These are phyloP conservation scores for Heimioporus sp. DNA, from an alignment of 768 basidiomycete genomes.

Conservation along the genomic window DNA sequence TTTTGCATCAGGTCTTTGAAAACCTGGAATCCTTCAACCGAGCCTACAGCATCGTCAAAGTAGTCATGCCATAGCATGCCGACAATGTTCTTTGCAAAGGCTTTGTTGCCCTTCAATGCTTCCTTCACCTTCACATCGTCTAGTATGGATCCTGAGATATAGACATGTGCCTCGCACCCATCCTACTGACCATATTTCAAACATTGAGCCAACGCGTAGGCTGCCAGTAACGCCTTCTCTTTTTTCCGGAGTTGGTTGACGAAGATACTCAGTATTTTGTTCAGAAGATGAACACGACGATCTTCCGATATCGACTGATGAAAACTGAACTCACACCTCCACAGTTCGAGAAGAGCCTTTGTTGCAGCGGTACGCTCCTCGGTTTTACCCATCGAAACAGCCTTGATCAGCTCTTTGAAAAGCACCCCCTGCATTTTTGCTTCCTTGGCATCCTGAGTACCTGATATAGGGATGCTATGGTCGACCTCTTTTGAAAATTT, in stretches of 20 bases:
- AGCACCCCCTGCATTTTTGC: slow-evolving; percentile 5
- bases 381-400: neutral
- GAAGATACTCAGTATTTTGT: slow-evolving; percentile 9
- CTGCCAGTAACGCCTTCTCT: slow-evolving; percentile 16
- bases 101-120: neutral
- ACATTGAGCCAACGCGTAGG: slow-evolving; percentile 11
- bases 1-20: too few relatives aligned
- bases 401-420: slow-evolving; percentile 8
- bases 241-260: slow-evolving; percentile 12
- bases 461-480: slow-evolving; percentile 10
- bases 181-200: slow-evolving; percentile 1
- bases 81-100: slow-evolving; percentile 1
- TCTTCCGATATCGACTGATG: too few relatives aligned
- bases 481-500: neutral
- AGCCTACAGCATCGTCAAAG: slow-evolving; percentile 2
- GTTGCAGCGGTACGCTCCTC: slow-evolving; percentile 22
- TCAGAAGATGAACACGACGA: slow-evolving; percentile 8
- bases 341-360: slow-evolving; percentile 17
- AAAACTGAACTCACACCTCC: slow-evolving; percentile 8
- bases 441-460: neutral
- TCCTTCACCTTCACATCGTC: slow-evolving; percentile 5
- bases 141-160: neutral
- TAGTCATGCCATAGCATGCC: slow-evolving; percentile 4
- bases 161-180: too few relatives aligned
- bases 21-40: slow-evolving; percentile 4